A percentile compares a stretch with the other conserved stretches of the same genome.
phyloP scores from a whole-genome alignment of 371 early-diverging fungal genomes.

The Saksenaea vasiformis region DNA sequence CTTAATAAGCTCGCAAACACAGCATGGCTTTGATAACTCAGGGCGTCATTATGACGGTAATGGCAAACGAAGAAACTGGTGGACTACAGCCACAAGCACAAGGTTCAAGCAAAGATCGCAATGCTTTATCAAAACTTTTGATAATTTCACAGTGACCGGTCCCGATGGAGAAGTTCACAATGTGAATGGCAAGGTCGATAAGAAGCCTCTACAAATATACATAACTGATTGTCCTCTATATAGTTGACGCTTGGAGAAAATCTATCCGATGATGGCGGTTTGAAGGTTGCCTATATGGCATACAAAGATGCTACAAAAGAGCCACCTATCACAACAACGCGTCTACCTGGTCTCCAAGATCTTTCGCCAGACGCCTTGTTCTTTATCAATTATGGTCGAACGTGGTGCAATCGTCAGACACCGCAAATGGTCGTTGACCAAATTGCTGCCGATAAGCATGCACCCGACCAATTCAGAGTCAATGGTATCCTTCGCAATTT shows the following conservation, averaged over 20 bases:
- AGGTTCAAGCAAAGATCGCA: slow-evolving; percentile 51
- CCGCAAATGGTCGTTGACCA: slow-evolving; percentile 34
- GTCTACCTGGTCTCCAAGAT: neutral
- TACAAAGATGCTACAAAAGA: slow-evolving; percentile 25
- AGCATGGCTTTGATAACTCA: slow-evolving; percentile 50
- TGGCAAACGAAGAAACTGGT: slow-evolving; percentile 56
- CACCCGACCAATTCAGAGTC: slow-evolving; percentile 58
- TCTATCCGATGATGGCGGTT: slow-evolving; percentile 75
- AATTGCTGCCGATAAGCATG: slow-evolving; percentile 50
- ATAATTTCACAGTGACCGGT: slow-evolving; percentile 40
- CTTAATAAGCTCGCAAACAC: neutral
- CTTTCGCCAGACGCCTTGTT: slow-evolving; percentile 52
- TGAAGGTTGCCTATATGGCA: slow-evolving; percentile 38
- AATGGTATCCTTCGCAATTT: slow-evolving; percentile 68
- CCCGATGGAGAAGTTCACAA: slow-evolving; percentile 23
- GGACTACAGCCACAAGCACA: slow-evolving; percentile 50
- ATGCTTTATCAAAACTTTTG: slow-evolving; percentile 68
- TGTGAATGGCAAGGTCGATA: slow-evolving; percentile 43
- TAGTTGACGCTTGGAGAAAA: slow-evolving; percentile 66
- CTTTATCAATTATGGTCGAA: slow-evolving; percentile 47
- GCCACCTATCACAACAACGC: neutral
- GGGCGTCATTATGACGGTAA: slow-evolving; percentile 57
- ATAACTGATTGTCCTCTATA: no score
- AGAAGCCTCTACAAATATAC: neutral
- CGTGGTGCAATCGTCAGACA: slow-evolving; percentile 47